Conservation (phyloP, 1,139 yeast species). For the Geotrichum klebahnii region DNA sequence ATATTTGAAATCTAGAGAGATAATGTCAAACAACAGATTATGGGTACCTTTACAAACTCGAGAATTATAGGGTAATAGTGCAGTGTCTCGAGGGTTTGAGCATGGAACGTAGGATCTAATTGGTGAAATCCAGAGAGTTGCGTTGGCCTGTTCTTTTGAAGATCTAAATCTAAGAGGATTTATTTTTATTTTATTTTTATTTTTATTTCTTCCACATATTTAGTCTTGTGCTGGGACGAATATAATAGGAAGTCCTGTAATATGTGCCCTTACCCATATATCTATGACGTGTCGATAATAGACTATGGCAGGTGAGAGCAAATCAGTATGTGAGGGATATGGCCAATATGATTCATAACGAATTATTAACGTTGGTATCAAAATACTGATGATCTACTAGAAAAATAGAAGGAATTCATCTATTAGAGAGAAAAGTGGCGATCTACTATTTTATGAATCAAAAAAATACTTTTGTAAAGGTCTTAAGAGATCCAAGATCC, state of each 20-base stretch:
- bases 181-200: not conserved
- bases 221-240: not conserved
- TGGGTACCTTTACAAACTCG: not conserved
- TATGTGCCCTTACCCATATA: not conserved
- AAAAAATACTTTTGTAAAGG: too few relatives aligned
- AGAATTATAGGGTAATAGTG: not conserved
- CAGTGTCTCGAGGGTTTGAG: not conserved
- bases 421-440: too few relatives aligned
- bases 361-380: not conserved
- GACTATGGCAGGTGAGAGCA: not conserved
- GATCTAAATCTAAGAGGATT: not conserved
- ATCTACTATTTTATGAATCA: too few relatives aligned
- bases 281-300: conserved; percentile 9
- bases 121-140: not conserved
- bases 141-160: not conserved
- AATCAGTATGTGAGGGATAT: too few relatives aligned
- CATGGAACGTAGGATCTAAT: not conserved
- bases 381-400: too few relatives aligned
- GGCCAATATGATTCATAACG: too few relatives aligned
- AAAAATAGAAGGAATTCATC: too few relatives aligned
- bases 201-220: not conserved
- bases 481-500: too few relatives aligned
- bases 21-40: not conserved
- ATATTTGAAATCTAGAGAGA: not conserved
- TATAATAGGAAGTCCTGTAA: not conserved